Conservation (phyloP, 441 rosid genomes). For the Codiaeum variegatum region DNA sequence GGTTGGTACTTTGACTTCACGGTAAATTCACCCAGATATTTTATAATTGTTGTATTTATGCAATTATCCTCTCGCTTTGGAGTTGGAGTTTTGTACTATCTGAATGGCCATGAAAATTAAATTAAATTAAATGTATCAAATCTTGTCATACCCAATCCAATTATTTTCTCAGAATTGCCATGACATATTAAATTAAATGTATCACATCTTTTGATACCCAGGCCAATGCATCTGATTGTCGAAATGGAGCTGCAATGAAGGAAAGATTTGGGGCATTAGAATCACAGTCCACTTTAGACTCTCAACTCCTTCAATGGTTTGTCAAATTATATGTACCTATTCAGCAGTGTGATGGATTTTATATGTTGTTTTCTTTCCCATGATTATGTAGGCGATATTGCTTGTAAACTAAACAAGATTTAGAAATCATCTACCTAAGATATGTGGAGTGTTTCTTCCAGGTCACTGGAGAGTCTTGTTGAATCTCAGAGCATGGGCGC, state of each 20-base stretch:
- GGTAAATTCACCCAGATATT: not conserved
- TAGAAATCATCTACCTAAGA: conserved; percentile 15
- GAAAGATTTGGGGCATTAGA: conserved; percentile 81
- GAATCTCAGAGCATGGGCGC: conserved; percentile 30
- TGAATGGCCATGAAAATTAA: not conserved
- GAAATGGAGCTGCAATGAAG: conserved; percentile 73
- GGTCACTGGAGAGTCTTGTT: conserved; percentile 50
- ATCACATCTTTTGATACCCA: conserved; percentile 31
- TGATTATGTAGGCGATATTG: not conserved
- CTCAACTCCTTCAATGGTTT: conserved; percentile 64
- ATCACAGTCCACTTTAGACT: conserved; percentile 57
- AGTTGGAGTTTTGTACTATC: not conserved
- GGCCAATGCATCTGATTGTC: conserved; percentile 88
- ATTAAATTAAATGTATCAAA: conserved; percentile 21
- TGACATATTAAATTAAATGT: conserved; percentile 22
- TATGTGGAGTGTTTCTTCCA: conserved; percentile 29
- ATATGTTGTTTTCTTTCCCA: not conserved
- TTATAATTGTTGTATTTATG: not conserved
- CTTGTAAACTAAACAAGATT: conserved; percentile 8
- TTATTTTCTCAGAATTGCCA: too few relatives aligned
- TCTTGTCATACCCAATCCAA: conserved; percentile 50
- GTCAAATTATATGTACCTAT: conserved; percentile 22
- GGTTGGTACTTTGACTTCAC: not conserved
- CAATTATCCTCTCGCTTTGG: not conserved
- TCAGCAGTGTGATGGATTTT: conserved; percentile 13